A percentile compares a stretch with the other conserved stretches of the same genome.
These are phyloP conservation scores for Baorangia bicolor DNA, from an alignment of 768 basidiomycete species.

Conservation along the genomic window DNA sequence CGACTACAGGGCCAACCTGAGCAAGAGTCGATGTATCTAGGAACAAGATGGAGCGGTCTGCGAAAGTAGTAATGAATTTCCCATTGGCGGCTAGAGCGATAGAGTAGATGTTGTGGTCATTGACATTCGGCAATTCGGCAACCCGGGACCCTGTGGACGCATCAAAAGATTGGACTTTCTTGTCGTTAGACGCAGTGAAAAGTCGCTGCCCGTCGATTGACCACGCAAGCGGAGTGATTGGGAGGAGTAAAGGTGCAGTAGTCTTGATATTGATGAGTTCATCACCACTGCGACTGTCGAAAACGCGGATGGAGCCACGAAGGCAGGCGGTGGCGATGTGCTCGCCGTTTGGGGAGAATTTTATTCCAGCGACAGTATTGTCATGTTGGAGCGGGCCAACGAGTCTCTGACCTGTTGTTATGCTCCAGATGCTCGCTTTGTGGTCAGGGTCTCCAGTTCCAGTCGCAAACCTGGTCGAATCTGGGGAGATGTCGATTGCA, in stretches of 20 bases:
- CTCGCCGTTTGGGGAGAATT: not conserved
- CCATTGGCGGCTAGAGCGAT: not conserved
- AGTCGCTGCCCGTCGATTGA: not conserved
- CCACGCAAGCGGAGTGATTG: not conserved
- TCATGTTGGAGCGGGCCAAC: not conserved
- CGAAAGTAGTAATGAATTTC: not conserved
- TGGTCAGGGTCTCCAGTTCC: not conserved
- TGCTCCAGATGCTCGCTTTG: not conserved
- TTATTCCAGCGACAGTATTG: fast-evolving
- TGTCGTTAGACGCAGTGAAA: not conserved
- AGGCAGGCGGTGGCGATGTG: not conserved
- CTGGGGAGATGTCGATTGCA: not conserved
- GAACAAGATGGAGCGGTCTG: not conserved
- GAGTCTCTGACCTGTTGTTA: not conserved
- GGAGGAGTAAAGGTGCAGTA: fast-evolving
- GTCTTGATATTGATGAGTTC: not conserved
- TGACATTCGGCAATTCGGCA: not conserved
- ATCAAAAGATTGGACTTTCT: not conserved
- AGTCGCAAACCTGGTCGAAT: not conserved
- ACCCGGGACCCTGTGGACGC: not conserved
- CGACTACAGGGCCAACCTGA: not conserved
- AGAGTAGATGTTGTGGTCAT: not conserved
- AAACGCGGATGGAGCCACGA: fast-evolving
- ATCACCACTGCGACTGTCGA: not conserved
- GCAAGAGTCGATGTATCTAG: not conserved